Evolutionary conservation across 768 basidiomycete species (phyloP), one percentile per base, ranked within the genome.

Genomic region (Mycena indigotica): DNA sequence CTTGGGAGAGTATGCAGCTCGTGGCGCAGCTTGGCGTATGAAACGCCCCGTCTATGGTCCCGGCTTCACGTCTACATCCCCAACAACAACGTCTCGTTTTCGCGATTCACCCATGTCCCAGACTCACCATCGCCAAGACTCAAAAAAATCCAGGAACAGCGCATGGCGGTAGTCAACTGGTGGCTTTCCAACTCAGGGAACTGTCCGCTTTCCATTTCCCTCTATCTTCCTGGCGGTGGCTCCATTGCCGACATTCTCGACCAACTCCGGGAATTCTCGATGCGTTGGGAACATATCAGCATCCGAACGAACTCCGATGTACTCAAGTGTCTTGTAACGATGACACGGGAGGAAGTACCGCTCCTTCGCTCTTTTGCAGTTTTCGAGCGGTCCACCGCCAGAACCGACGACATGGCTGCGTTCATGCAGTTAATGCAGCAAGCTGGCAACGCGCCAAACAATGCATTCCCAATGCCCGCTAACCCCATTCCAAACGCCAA

Each of bases 1-100:
- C 61, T 72, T 13, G 64, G 71, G 2, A 66, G 52, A 15, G 62
- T 72, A 21, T 72, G 71, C 52, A 57, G 62, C 1, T 58, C 63
- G 45, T 72, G 70, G 70, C 68, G 71, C 25, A 30, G 57, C 5
- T 46, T 68, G 6, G 28, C 65, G 24, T 63, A 38, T n/a, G n/a
- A 38, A 10, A 53, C 23, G 56, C 25, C 17, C 64, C 57, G 2
- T 62, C 65, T 39, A 56, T 52, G 30, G 59, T 70, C 19, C 69
- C 68, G 70, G 60, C 65, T 4, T 62, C 62, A 28, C 35, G 35
- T 38, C 12, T 38, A 38, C 35, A 10, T 38, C n/a, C 35, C 35
- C 35, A 38, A 38, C 35, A 38, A n/a, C n/a, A n/a, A n/a, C n/a
- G n/a, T n/a, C n/a, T n/a, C n/a, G n/a, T n/a, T n/a, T n/a, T n/a